Percentiles rank a stretch among this genome's conserved stretches.
Evolutionary conservation across 768 basidiomycete genomes (phyloP).

Genomic region (Suillus clintonianus): DNA sequence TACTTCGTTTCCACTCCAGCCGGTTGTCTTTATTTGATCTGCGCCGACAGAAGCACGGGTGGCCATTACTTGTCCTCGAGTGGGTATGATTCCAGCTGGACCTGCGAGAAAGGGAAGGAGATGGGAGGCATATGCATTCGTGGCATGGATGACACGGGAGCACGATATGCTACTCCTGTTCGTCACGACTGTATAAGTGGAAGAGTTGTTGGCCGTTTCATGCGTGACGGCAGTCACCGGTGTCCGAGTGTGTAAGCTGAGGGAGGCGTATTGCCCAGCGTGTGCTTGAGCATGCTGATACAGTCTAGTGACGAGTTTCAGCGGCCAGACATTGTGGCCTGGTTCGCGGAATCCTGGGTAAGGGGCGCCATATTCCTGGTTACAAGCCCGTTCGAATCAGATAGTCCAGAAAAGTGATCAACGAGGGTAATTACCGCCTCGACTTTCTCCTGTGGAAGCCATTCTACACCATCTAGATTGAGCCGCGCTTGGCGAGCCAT

Average conservation of each 20-base stretch:
- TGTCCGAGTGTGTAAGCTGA: conserved; percentile 72
- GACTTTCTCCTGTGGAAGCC: conserved; percentile 50
- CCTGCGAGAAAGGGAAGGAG: conserved; percentile 72
- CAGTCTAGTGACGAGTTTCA: conserved; percentile 75
- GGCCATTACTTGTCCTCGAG: conserved; percentile 67
- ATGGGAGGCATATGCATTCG: conserved; percentile 80
- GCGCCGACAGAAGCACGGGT: conserved; percentile 42
- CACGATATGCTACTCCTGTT: conserved; percentile 66
- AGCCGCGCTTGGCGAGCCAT: conserved; percentile 57
- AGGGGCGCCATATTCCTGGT: conserved; percentile 34
- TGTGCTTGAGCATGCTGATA: conserved; percentile 44
- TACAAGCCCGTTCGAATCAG: background rate
- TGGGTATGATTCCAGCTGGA: conserved; percentile 55
- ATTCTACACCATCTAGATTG: conserved; percentile 44
- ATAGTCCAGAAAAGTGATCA: background rate
- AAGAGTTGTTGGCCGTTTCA: background rate
- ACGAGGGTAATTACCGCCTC: conserved; percentile 38
- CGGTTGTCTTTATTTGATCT: conserved; percentile 41
- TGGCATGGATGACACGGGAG: conserved; percentile 77
- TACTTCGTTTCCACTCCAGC: conserved; percentile 49
- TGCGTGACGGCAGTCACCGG: conserved; percentile 53
- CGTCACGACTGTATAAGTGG: conserved; percentile 47
- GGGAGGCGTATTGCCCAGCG: conserved; percentile 33
- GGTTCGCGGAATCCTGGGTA: conserved; percentile 54
- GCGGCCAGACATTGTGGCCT: conserved; percentile 74